These are phyloP conservation scores for Heliocybe sulcata DNA, from an alignment of 1,284 basidiomycete genomes.

Conservation along the genomic window DNA sequence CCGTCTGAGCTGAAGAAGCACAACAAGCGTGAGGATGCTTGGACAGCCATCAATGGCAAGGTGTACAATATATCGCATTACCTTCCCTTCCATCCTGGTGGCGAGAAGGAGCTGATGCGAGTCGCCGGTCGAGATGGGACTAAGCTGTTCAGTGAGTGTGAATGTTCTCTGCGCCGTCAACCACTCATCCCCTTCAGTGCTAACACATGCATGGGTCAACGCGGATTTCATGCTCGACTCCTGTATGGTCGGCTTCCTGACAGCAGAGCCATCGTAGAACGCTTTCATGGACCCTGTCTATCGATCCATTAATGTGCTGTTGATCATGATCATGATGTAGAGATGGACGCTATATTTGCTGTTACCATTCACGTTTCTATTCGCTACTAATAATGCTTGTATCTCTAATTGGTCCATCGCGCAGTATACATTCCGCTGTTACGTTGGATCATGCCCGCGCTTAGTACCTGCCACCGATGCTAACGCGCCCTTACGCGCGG, in stretches of 20 bases:
- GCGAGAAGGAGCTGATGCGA: conserved; percentile 92
- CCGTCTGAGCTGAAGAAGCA: conserved; percentile 82
- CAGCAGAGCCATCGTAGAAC: conserved; percentile 19
- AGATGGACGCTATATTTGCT: too few species aligned
- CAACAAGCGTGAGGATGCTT: conserved; percentile 82
- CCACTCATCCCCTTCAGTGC: conserved; percentile 20
- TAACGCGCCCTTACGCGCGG: too few species aligned
- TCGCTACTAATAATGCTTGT: too few species aligned
- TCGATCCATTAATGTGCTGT: too few species aligned
- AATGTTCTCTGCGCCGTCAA: too few species aligned
- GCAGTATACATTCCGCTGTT: too few species aligned
- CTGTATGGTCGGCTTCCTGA: conserved; percentile 86
- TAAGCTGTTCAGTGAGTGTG: conserved; percentile 78
- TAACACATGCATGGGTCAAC: conserved; percentile 85
- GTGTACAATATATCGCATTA: conserved; percentile 98
- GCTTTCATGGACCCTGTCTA: not conserved
- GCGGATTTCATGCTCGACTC: conserved; percentile 89
- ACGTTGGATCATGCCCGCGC: too few species aligned
- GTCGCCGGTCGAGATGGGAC: conserved; percentile 94
- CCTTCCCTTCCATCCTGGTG: conserved; percentile 90
- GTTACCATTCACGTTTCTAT: too few species aligned
- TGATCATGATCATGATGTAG: too few species aligned
- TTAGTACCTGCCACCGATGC: too few species aligned
- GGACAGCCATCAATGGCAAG: conserved; percentile 89
- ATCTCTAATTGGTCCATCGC: too few species aligned